A percentile compares a stretch with the other conserved stretches of the same genome.
Evolutionary conservation across 345 rosid species (phyloP).

Genomic region (Ailanthus altissimus): DNA sequence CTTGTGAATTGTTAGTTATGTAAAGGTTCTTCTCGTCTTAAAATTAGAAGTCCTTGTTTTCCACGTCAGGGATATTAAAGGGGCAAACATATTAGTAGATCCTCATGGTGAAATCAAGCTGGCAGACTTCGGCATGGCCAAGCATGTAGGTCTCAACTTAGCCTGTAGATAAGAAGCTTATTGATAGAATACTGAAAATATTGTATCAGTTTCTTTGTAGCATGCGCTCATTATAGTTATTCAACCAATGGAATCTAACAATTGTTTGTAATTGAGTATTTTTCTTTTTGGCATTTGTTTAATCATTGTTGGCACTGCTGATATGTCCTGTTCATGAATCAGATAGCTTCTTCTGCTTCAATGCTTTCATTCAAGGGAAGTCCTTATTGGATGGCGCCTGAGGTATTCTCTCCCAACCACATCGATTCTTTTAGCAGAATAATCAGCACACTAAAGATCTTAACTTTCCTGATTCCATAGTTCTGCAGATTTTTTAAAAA

Average conservation of each 20-base stretch:
- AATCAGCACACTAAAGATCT: background rate
- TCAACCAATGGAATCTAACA: background rate
- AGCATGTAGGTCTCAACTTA: conserved; percentile 58
- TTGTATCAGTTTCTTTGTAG: background rate
- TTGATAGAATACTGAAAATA: conserved; percentile 3
- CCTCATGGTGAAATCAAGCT: conserved; percentile 95
- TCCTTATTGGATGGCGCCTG: conserved; percentile 99
- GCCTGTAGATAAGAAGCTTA: background rate
- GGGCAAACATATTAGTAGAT: conserved; percentile 94
- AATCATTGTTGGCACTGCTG: conserved; percentile 20
- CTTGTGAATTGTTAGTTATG: background rate
- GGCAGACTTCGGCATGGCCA: conserved; percentile 98
- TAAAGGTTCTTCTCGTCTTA: conserved; percentile 6
- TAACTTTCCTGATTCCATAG: background rate
- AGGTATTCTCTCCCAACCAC: conserved; percentile 47
- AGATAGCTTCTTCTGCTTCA: conserved; percentile 71
- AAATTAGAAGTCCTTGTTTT: conserved; percentile 14
- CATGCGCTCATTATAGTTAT: no score
- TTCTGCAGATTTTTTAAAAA: background rate
- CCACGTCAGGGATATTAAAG: conserved; percentile 84
- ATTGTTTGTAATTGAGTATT: background rate
- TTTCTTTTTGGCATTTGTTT: conserved; percentile 2
- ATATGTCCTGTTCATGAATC: conserved; percentile 28
- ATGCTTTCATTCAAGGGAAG: conserved; percentile 99
- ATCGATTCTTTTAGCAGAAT: background rate